Conservation (phyloP, 139 green algal species). For the Zygnema cylindricum region DNA sequence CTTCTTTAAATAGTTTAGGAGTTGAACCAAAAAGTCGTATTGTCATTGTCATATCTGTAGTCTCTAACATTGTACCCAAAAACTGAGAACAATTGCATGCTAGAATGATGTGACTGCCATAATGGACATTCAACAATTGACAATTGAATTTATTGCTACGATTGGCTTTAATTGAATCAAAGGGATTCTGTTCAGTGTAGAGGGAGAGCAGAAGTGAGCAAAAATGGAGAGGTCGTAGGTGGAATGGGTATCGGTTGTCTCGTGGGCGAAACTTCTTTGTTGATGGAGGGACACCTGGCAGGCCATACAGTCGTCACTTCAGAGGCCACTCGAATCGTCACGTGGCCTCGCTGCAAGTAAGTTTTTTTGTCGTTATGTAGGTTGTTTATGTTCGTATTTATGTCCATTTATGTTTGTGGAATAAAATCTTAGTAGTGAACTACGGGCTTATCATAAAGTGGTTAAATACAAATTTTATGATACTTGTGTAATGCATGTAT, state of each 20-base stretch:
- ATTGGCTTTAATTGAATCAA: neutral
- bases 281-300: slow-evolving; percentile 33
- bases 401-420: too few relatives aligned
- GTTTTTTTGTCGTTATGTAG: too few relatives aligned
- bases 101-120: neutral
- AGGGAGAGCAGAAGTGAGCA: slow-evolving; percentile 26
- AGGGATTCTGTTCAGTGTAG: slow-evolving; percentile 12
- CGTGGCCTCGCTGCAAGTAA: slow-evolving; percentile 4
- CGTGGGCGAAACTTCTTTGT: slow-evolving; percentile 41
- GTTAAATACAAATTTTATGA: too few relatives aligned
- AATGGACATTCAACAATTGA: neutral
- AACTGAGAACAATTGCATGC: neutral
- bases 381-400: too few relatives aligned
- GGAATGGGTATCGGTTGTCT: slow-evolving; percentile 23
- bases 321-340: slow-evolving; percentile 16
- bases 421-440: too few relatives aligned
- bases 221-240: slow-evolving; percentile 29
- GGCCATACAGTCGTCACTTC: slow-evolving; percentile 33
- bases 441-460: too few relatives aligned
- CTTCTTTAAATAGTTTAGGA: too few relatives aligned
- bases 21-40: too few relatives aligned
- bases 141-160: too few relatives aligned
- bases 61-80: neutral
- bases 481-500: too few relatives aligned
- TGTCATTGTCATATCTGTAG: too few relatives aligned